Base-by-base conservation (phyloP, 2,329 filamentous ascomycete genomes). In the Fusarium lyarnte region DNA sequence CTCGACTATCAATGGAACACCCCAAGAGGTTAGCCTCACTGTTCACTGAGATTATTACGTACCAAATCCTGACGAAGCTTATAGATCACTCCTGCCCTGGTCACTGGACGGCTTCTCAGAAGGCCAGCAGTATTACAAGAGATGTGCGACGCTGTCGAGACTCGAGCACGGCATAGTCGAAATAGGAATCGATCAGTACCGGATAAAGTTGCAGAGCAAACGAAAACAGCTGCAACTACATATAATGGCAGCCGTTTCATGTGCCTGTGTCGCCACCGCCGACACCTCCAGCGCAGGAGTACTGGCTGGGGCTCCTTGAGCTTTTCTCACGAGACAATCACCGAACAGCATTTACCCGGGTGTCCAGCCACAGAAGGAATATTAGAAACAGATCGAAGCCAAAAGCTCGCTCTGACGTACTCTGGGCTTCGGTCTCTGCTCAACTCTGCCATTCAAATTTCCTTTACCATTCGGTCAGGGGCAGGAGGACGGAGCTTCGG, bases 121-220 rank as follows among this genome's bases (percentile, higher is more conserved):
- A 31, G 17, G 21, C 45, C 45, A 10, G 45, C 14, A 31, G 14
- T 47, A 8, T 23, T 47, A n/a, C 45, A 8, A 23, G 45, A 47
- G 14, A 23, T 47, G 10, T 47, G 45, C 4, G 27, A 47, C 1
- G 10, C 45, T 47, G 45, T 9, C 1, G 5, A 0, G 8, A 19
- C 21, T 6, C 46, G 4, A 7, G 11, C 4, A 2, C 5, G 1
- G 11, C 10, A 7, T 4, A 3, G 2, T 5, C 6, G 10, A 3
- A 33, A 17, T 0, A 1, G 4, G 21, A n/a, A 16, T 2, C 3
- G 1, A 2, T 2, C 10, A n/a, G 19, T n/a, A 2, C 3, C 8
- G 11, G 6, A 25, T 45, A 4, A 19, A 25, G 14, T 1, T 8
- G 25, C 12, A 3, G 2, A 12, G 21, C 6, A 7, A 10, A 7